Conservation (phyloP, 345 rosid species). For the Eucalyptus coolabah region DNA sequence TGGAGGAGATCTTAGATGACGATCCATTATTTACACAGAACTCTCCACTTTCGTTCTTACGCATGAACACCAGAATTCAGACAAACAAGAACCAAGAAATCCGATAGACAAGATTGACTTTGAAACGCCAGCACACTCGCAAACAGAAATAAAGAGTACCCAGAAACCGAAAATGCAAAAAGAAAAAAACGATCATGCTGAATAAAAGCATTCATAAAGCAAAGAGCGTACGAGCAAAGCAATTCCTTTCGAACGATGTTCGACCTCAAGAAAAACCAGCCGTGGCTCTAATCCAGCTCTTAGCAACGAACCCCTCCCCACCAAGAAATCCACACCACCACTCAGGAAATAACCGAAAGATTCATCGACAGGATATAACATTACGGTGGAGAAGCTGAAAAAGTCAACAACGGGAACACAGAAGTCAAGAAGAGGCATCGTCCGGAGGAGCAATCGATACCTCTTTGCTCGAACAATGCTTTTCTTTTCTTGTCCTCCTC, state of each 20-base stretch:
- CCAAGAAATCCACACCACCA: neutral
- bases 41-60: neutral
- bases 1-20: neutral
- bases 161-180: neutral
- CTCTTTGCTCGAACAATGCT: neutral
- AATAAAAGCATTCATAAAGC: neutral
- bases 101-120: neutral
- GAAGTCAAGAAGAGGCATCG: neutral
- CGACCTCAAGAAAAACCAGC: neutral
- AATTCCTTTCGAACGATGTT: neutral
- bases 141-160: neutral
- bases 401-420: neutral
- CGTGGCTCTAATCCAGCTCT: neutral
- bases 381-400: neutral
- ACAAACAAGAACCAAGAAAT: neutral
- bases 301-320: neutral
- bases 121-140: neutral
- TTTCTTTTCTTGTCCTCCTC: neutral
- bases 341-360: neutral
- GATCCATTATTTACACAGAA: neutral
- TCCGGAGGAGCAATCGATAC: neutral
- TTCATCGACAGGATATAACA: neutral
- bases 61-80: neutral
- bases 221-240: neutral
- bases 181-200: neutral